Percentiles rank a stretch among this genome's conserved stretches.
Evolutionary conservation across 306 rosid species (phyloP).

Genomic region (Casuarina glauca): DNA sequence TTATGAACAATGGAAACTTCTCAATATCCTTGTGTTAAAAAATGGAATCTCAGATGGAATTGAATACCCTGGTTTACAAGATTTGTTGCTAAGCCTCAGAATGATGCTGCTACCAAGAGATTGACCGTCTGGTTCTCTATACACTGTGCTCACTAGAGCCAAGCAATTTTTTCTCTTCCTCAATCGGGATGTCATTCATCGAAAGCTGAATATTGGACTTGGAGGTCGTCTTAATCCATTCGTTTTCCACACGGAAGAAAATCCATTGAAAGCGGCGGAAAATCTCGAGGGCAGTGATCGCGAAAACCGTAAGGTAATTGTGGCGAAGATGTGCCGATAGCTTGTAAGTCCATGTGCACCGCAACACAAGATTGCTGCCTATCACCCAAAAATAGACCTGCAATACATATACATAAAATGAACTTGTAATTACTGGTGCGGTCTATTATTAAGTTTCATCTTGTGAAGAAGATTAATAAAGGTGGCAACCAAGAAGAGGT

Average conservation of each 20-base stretch:
- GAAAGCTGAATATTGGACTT: constrained; percentile 68
- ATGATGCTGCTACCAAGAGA: constrained; percentile 9
- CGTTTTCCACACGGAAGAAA: constrained; percentile 95
- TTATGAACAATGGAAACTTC: constrained; percentile 23
- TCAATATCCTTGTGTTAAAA: constrained; percentile 11
- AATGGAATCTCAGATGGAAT: constrained; percentile 2
- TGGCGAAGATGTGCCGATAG: constrained; percentile 98
- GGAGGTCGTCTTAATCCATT: constrained; percentile 76
- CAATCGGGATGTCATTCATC: constrained; percentile 49
- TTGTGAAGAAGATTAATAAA: background rate
- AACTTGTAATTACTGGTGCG: constrained; percentile 8
- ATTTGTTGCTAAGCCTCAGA: constrained; percentile 10
- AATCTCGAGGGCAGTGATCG: constrained; percentile 83
- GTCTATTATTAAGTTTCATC: background rate
- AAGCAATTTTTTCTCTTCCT: constrained; percentile 70
- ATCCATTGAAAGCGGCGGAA: constrained; percentile 98
- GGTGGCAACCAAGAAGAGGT: background rate
- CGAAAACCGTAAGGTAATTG: constrained; percentile 81
- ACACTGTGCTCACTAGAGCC: constrained; percentile 54
- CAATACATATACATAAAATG: constrained; percentile 21
- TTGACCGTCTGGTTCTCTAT: constrained; percentile 39
- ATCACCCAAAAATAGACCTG: constrained; percentile 97
- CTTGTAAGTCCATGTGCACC: constrained; percentile 99
- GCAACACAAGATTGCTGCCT: constrained; percentile 84
- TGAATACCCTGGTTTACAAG: constrained; percentile 9